These are phyloP conservation scores for Torrubiella hemipterigena DNA, from an alignment of 2,329 filamentous ascomycete genomes.

Conservation along the genomic window DNA sequence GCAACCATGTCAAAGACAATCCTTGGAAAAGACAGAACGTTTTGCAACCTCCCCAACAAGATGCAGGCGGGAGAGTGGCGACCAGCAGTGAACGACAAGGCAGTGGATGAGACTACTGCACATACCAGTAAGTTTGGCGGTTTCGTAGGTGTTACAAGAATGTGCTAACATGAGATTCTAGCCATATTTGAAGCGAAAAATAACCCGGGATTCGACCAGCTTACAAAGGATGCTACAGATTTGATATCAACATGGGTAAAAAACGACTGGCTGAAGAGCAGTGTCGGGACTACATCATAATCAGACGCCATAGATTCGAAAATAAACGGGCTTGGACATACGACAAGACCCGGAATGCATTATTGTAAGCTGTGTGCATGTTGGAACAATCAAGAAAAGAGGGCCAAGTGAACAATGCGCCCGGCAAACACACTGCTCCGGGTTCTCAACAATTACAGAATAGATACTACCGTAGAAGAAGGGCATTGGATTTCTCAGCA, in stretches of 20 bases:
- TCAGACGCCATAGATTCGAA: too few species aligned
- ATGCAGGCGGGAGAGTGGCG: conserved; percentile 47
- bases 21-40: conserved; percentile 64
- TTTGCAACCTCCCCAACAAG: conserved; percentile 67
- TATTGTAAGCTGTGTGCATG: too few species aligned
- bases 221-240: conserved; percentile 54
- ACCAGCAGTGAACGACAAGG: conserved; percentile 66
- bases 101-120: conserved; percentile 65
- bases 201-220: conserved; percentile 60
- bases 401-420: too few species aligned
- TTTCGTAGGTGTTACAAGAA: conserved; percentile 6
- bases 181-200: conserved; percentile 62
- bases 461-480: too few species aligned
- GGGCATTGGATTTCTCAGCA: too few species aligned
- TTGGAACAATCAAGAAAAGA: too few species aligned
- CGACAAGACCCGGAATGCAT: too few species aligned
- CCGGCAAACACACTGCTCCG: too few species aligned
- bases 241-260: conserved; percentile 53
- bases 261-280: conserved; percentile 55
- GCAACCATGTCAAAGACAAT: conserved; percentile 43
- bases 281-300: too few species aligned
- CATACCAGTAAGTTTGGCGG: conserved; percentile 52
- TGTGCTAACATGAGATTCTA: conserved; percentile 15
- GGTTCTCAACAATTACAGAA: too few species aligned
- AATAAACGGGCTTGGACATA: too few species aligned